Evolutionary conservation across 1,284 basidiomycete genomes (phyloP), one percentile per base, ranked within the genome.

Genomic region (Macrocystidia cucumis): DNA sequence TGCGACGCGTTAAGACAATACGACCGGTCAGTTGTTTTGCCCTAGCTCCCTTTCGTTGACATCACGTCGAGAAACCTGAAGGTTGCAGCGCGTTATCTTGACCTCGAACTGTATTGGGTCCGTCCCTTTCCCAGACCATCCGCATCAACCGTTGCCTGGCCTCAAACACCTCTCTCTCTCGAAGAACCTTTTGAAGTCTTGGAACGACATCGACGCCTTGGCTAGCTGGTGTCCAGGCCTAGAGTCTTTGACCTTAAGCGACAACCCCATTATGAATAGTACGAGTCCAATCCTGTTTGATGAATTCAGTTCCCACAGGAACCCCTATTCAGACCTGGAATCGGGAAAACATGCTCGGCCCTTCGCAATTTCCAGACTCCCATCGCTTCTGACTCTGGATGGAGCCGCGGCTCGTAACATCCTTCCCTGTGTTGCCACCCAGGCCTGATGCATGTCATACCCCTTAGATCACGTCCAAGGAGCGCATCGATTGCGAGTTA

Each of bases 401-500:
- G 80, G 79, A 17, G 71, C 78, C 26, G 46, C 54, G 39, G 85
- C 88, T 55, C 48, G 74, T 60, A 40, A 12, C 32, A 38, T 40
- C 20, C 26, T 34, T 14, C 14, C 7, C 29, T 19, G 31, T 23
- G 17, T 21, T 20, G 34, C 32, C 24, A 26, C 17, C 20, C 17
- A 33, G n/a, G 33, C 34, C 24, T 32, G 40, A 42, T 45, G 41
- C 46, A 24, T 38, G 30, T 38, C 34, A 39, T 34, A 25, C 21
- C 32, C 42, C 31, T 11, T 49, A 89, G 81, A 73, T 93, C 34
- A 72, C 78, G 3, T 38, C 56, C 5, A 74, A 72, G 42, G 91
- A 95, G 53, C 69, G 93, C 23, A 66, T 60, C n/a, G 93, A 97
- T 49, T 79, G 84, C 32, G 92, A 97, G 58, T 57, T 90, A 26